Evolutionary conservation across 1,284 basidiomycete genomes (phyloP).

Genomic region (Sphagnurus paluster): DNA sequence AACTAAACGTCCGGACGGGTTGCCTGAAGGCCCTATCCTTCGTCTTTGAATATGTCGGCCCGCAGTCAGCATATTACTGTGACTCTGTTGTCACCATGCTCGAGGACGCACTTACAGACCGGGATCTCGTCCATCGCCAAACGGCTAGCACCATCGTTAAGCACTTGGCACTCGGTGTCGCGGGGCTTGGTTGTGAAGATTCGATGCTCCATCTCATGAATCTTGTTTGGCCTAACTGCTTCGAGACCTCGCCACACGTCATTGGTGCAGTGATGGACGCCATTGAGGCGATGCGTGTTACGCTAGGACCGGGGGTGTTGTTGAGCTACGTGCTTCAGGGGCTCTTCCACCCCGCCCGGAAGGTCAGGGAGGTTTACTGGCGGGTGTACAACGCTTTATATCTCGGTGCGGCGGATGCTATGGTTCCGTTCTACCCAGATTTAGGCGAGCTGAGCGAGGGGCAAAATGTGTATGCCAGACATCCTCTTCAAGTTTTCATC

Average conservation of each 20-base stretch:
- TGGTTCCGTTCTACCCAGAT: slow-evolving; percentile 96
- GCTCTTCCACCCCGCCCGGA: slow-evolving; percentile 93
- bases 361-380: slow-evolving; percentile 97
- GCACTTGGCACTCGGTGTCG: slow-evolving; percentile 95
- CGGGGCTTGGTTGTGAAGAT: slow-evolving; percentile 96
- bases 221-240: slow-evolving; percentile 98
- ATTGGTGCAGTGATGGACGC: slow-evolving; percentile 97
- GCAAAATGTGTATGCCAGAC: slow-evolving; percentile 85
- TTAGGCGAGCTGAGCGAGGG: slow-evolving; percentile 85
- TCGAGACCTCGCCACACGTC: slow-evolving; percentile 97
- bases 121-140: slow-evolving; percentile 97
- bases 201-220: slow-evolving; percentile 98
- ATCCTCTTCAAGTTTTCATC: slow-evolving; percentile 82
- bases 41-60: slow-evolving; percentile 99
- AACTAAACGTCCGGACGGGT: slow-evolving; percentile 98
- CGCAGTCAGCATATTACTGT: slow-evolving; percentile 97
- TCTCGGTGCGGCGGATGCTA: slow-evolving; percentile 84
- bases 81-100: slow-evolving; percentile 97
- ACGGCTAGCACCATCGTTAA: slow-evolving; percentile 99
- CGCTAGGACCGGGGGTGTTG: slow-evolving; percentile 91
- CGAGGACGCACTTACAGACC: slow-evolving; percentile 96
- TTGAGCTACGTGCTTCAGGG: slow-evolving; percentile 92
- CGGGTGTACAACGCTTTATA: slow-evolving; percentile 91
- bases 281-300: slow-evolving; percentile 95
- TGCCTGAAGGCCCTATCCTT: slow-evolving; percentile 98